These are phyloP conservation scores for Phytopythium helicoides DNA, from an alignment of 352 stramenopile species.

Conservation along the genomic window DNA sequence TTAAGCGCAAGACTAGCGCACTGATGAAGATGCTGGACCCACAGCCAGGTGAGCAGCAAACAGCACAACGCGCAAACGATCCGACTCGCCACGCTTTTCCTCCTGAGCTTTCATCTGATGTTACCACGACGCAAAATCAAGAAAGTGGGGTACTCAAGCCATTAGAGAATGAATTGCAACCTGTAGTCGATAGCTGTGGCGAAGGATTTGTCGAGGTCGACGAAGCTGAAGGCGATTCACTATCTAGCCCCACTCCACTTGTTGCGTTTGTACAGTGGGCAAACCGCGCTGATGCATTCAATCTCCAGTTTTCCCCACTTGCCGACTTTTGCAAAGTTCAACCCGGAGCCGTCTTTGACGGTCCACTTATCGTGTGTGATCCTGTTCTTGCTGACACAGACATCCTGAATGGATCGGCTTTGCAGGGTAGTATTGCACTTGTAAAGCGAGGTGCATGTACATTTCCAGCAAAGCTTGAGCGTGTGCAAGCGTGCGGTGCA, in stretches of 20 bases:
- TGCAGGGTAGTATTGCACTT: conserved; percentile 42
- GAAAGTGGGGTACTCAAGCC: no score
- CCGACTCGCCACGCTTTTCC: no score
- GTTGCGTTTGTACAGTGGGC: conserved; percentile 76
- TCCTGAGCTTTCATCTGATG: no score
- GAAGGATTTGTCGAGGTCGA: no score
- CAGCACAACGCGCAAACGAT: no score
- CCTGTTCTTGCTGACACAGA: conserved; percentile 43
- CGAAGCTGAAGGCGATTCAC: no score
- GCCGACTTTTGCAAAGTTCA: conserved; percentile 54
- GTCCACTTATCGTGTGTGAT: conserved; percentile 38
- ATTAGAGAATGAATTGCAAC: no score
- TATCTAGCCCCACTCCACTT: conserved; percentile 27
- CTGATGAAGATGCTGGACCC: conserved; percentile 54
- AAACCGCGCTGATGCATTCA: conserved; percentile 33
- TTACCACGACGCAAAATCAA: no score
- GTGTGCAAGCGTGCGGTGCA: conserved; percentile 49
- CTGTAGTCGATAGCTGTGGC: no score
- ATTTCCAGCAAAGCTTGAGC: conserved; percentile 68
- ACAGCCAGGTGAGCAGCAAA: conserved; percentile 9
- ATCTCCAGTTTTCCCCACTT: conserved; percentile 55
- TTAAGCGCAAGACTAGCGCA: conserved; percentile 50
- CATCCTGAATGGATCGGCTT: conserved; percentile 29
- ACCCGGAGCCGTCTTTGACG: conserved; percentile 41
- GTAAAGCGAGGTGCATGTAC: conserved; percentile 60